Evolutionary conservation across 306 rosid species (phyloP), one percentile per base, ranked within the genome.

Genomic region (Ammopiptanthus mongolicus): DNA sequence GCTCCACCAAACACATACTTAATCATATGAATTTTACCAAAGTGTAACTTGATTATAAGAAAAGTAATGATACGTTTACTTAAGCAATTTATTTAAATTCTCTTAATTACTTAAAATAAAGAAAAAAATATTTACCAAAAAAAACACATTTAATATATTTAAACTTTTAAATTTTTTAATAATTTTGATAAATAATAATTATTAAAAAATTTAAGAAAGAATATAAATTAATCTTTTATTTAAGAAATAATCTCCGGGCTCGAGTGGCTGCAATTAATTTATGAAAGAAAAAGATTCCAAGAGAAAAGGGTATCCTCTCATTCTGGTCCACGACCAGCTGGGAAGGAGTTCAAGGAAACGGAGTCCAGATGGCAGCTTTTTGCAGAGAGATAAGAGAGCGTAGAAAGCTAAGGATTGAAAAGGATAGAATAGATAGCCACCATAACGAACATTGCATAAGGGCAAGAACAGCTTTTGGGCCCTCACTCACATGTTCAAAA

Each of bases 391-490:
- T 36, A 17, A 37, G 63, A 28, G 44, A 76, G 44, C 44, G 17
- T 51, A 52, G 69, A 61, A 69, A 57, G 77, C 39, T 50, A 10
- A 46, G 74, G 28, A n/a, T 17, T 25, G 86, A 84, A 79, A 41
- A 10, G 47, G 47, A 11, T 41, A 41, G 47, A 41, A 81, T 80
- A 15, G 80, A 76, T 51, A 79, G 82, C 31, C 84, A 74, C 69
- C 63, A 33, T 33, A 34, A 58, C 9, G 28, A 68, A 65, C 87
- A 77, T 73, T 79, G 76, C 69, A 61, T 36, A 79, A 59, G 65
- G 75, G 82, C 69, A 70, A 79, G n/a, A 70, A 73, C 77, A 81
- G 82, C 87, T 77, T 81, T 88, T 53, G 89, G 92, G 81, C 92
- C 89, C 88, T 76, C 84, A 36, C 73, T 85, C 92, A 88, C 92